Evolutionary conservation across 495 filamentous ascomycete species (phyloP), one percentile per base, ranked within the genome.

Genomic region (Aspergillus diversus): DNA sequence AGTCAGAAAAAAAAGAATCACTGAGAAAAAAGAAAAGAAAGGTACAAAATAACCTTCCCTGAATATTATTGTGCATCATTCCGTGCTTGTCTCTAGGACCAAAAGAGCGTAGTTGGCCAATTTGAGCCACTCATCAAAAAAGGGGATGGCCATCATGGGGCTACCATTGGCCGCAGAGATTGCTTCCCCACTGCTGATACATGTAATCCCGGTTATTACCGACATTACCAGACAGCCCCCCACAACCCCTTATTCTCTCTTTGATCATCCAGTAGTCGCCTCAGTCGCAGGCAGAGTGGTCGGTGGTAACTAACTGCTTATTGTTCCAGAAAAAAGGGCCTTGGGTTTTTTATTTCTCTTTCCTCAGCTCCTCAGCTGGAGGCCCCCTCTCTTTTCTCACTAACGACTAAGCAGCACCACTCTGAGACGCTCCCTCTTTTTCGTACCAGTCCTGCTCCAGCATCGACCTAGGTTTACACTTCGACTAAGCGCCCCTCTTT

Each of bases 321-420:
- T 54, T 48, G 50, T 55, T 61, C 61, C 61, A 63, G 61, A 63
- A 58, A 63, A 63, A n/a, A 46, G 37, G 52, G 51, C 11, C 15
- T 33, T 9, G 27, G n/a, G 35, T 47, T 74, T 75, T 68, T 59
- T 66, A 59, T 67, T 69, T 70, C 66, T 60, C 68, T 68, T 65
- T 55, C 63, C 55, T 63, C 53, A 31, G 47, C 60, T 50, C 47
- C 11, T 7, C 47, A 50, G 47, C 27, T 4, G n/a, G 47, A 50
- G 4, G 9, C 47, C 9, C 47, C 54, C 60, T 67, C 67, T 67
- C 64, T 69, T 69, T 50, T 50, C 47, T 7, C 3, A 50, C 39
- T 43, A 1, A 50, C 47, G 47, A 50, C 47, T 50, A n/a, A 50
- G 47, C 15, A 50, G 39, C 11, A 43, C 11, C 12, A 0, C 47